Evolutionary conservation across 2,329 filamentous ascomycete genomes (phyloP).

Genomic region (Verticillium nonalfalfae): DNA sequence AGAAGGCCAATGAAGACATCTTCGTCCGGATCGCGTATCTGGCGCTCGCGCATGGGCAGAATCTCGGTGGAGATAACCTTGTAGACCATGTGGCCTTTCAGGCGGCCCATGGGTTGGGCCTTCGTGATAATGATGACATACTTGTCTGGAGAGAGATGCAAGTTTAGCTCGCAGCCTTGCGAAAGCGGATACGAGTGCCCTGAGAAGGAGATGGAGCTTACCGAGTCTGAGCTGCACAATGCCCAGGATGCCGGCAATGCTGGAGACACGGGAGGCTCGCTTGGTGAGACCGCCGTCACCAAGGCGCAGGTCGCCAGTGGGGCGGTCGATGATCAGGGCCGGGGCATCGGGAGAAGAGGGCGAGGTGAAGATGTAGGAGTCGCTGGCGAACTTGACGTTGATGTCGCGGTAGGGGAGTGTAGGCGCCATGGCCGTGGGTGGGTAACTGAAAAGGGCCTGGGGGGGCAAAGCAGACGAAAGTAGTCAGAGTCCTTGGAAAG

Average conservation of each 20-base stretch:
- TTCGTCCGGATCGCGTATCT: constrained; percentile 88
- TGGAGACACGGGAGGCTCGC: constrained; percentile 69
- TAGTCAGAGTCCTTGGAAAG: neutral
- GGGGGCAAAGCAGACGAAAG: neutral
- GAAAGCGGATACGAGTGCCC: neutral
- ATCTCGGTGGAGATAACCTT: constrained; percentile 88
- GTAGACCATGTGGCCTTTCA: constrained; percentile 96
- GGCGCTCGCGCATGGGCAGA: constrained; percentile 85
- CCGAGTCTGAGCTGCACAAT: constrained; percentile 90
- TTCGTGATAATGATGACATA: constrained; percentile 97
- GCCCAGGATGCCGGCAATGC: constrained; percentile 90
- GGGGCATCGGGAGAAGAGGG: constrained; percentile 87
- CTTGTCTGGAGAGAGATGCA: constrained; percentile 55
- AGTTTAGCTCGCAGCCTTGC: constrained; percentile 4
- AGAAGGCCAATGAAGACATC: constrained; percentile 82
- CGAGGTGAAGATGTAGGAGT: constrained; percentile 94
- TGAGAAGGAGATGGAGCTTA: constrained; percentile 36
- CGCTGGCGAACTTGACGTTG: constrained; percentile 87
- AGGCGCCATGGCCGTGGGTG: constrained; percentile 25
- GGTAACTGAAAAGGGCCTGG: too few species aligned
- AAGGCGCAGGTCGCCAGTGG: constrained; percentile 83
- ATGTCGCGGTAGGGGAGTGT: constrained; percentile 83
- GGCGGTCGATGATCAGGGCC: constrained; percentile 82
- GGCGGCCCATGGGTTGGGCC: constrained; percentile 78
- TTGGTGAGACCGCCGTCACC: constrained; percentile 75